Conservation (phyloP, 1,284 basidiomycete species). For the Malassezia slooffiae region DNA sequence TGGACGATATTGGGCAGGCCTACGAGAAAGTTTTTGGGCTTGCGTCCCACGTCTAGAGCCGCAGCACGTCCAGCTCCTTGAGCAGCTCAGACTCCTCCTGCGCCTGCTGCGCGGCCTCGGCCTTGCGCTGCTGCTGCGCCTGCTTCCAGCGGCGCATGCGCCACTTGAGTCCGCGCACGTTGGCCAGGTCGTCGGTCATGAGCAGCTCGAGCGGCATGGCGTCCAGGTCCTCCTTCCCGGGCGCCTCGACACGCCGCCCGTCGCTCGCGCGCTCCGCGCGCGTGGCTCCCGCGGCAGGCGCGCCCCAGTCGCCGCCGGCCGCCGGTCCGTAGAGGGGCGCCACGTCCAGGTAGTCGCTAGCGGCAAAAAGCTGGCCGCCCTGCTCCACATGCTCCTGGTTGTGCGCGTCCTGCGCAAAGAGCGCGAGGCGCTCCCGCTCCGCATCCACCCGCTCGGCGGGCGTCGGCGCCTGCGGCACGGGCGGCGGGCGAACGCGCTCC, state of each 20-base stretch:
- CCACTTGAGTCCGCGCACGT: slow-evolving; percentile 36
- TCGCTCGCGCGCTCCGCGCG: slow-evolving; percentile 2
- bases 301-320: slow-evolving; percentile 31
- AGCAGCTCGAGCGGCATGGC: slow-evolving; percentile 43
- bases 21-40: slow-evolving; percentile 31
- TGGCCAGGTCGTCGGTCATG: slow-evolving; percentile 37
- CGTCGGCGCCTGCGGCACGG: slow-evolving; percentile 37
- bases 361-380: slow-evolving; percentile 36
- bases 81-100: slow-evolving; percentile 19
- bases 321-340: slow-evolving; percentile 36
- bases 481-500: slow-evolving; percentile 23
- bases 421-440: slow-evolving; percentile 17
- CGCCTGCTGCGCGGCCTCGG: slow-evolving; percentile 11
- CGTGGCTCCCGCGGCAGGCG: slow-evolving; percentile 7
- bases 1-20: slow-evolving; percentile 45
- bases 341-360: slow-evolving; percentile 37
- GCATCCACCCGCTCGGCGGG: slow-evolving; percentile 26
- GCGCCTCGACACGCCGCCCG: slow-evolving; percentile 18
- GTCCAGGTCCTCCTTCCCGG: slow-evolving; percentile 27
- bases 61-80: slow-evolving; percentile 31
- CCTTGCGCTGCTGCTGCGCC: slow-evolving; percentile 17
- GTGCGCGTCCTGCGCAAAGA: slow-evolving; percentile 22
- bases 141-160: slow-evolving; percentile 35
- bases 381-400: slow-evolving; percentile 23
- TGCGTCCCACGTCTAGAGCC: slow-evolving; percentile 18